Evolutionary conservation across 805 yeast genomes (phyloP), one percentile per base, ranked within the genome.

Genomic region (Candida germanica): DNA sequence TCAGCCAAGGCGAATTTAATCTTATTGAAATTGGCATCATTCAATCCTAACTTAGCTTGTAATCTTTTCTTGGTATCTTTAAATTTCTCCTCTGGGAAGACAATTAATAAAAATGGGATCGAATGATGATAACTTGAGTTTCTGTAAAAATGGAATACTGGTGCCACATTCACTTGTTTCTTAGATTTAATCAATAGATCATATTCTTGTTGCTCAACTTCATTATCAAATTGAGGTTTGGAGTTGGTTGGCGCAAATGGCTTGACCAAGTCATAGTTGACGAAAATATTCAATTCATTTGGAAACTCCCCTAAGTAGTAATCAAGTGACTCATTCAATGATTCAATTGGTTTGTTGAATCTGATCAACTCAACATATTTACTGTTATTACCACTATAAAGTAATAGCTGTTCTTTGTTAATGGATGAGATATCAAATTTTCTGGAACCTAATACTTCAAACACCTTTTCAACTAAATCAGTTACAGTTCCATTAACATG

Each of bases 81-180:
- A 30, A 85, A 75, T 29, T 63, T 59, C 56, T 93, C 98, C 10
- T 70, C 77, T 6, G 85, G 80, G 31, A 76, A 69, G 5, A 85
- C 59, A n/a, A 77, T 74, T 54, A 89, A 86, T 7, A 84, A 63
- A 54, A 89, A 89, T 3, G 97, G 95, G 32, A 83, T 69, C n/a
- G 96, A 89, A 57, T 89, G 98, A 15, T 74, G 66, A 43, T 67
- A 68, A 29, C 67, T 71, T 17, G 81, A 68, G 26, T 80, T 84
- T 48, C 83, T 85, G 56, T 80, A 75, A 60, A 82, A 89, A 53
- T 88, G 96, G 46, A 79, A 69, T 2, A 82, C 94, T 3, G 84
- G 74, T 2, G 85, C 71, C 27, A 83, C 50, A 47, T 67, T 71
- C 46, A 50, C 53, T 29, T 32, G 59, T 35, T 54, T 62, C 43